phyloP scores from a whole-genome alignment of 345 rosid genomes.

The Hibiscus tridactylites region DNA sequence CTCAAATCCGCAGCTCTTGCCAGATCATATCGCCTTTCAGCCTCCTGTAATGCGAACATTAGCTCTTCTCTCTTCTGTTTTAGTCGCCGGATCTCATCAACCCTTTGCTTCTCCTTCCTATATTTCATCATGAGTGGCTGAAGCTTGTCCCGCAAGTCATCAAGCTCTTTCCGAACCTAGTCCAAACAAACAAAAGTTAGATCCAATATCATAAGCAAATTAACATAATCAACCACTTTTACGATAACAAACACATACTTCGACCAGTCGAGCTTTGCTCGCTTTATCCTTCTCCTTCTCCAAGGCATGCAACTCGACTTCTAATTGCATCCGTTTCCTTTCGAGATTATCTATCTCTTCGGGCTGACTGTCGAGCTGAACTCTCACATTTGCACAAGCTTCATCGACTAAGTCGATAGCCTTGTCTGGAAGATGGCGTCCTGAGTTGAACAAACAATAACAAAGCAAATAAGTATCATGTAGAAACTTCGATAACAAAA shows the following conservation, averaged over 20 bases:
- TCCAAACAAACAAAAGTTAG: neutral
- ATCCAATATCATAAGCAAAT: neutral
- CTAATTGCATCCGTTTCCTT: constrained; percentile 81
- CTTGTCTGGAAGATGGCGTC: constrained; percentile 91
- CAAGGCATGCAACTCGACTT: constrained; percentile 79
- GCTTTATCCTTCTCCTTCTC: constrained; percentile 96
- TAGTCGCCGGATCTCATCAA: constrained; percentile 74
- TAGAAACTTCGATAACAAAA: no score
- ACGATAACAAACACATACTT: constrained; percentile 32
- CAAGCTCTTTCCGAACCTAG: constrained; percentile 81
- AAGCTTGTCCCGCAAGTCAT: constrained; percentile 83
- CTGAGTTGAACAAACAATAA: constrained; percentile 34
- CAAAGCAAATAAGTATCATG: no score
- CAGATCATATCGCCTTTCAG: constrained; percentile 79
- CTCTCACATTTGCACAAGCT: constrained; percentile 94
- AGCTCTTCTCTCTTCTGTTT: constrained; percentile 87
- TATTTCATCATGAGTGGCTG: constrained; percentile 88
- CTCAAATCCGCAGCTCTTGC: constrained; percentile 86
- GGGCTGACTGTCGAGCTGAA: constrained; percentile 97
- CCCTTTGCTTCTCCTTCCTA: constrained; percentile 77
- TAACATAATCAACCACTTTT: neutral
- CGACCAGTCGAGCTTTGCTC: constrained; percentile 76
- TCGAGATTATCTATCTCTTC: constrained; percentile 95
- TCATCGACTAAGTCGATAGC: constrained; percentile 96
- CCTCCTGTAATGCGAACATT: constrained; percentile 62